Evolutionary conservation across 2,329 filamentous ascomycete species (phyloP).

Genomic region (Bimuria novae-zelandiae): DNA sequence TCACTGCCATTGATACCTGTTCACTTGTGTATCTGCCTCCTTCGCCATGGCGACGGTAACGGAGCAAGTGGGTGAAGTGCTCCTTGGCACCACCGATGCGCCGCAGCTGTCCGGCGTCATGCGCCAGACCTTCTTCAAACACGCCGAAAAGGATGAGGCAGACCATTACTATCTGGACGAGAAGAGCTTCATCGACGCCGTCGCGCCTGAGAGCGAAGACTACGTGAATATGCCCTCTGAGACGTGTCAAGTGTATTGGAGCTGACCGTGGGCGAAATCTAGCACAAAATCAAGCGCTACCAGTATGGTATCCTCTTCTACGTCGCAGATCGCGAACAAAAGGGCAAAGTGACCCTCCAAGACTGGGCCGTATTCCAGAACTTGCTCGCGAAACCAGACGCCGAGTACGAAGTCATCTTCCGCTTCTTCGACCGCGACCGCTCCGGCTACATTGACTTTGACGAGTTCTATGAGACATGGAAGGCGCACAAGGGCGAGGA

Average conservation of each 20-base stretch:
- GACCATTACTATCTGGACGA: conserved; percentile 81
- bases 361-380: conserved; percentile 97
- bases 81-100: conserved; percentile 66
- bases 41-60: conserved; percentile 62
- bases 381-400: conserved; percentile 89
- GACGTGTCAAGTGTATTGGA: conserved; percentile 23
- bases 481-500: conserved; percentile 84
- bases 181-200: conserved; percentile 87
- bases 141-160: conserved; percentile 75
- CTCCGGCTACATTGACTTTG: conserved; percentile 84
- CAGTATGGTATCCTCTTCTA: conserved; percentile 93
- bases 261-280: conserved; percentile 36
- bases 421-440: conserved; percentile 89
- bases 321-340: conserved; percentile 79
- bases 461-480: conserved; percentile 83
- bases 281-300: conserved; percentile 98
- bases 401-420: conserved; percentile 98
- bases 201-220: conserved; percentile 85
- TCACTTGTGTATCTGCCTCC: conserved; percentile 15
- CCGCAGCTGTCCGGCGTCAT: conserved; percentile 73
- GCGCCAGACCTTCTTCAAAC: conserved; percentile 73
- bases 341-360: conserved; percentile 74
- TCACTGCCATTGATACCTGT: conserved; percentile 35
- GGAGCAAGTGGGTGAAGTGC: conserved; percentile 64
- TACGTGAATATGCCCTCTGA: conserved; percentile 68